Base-by-base conservation (phyloP, 2,329 filamentous ascomycete species). In the Talaromyces sp. region DNA sequence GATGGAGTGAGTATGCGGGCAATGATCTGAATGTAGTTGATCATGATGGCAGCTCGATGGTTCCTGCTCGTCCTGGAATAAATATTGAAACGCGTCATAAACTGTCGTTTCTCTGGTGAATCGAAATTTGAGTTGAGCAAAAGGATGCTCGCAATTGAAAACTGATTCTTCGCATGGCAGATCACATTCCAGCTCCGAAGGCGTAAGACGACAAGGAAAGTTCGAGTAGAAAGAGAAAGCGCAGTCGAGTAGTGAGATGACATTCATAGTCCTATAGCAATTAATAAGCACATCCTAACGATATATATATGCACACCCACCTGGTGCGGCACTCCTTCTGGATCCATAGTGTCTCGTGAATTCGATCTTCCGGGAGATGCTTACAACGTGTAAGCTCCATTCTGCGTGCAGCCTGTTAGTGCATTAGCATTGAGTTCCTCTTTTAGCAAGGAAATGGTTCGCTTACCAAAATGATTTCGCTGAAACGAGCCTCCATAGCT, bases 171-270 rank as follows among this genome's bases (percentile, higher is more conserved):
- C 67, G 55, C 73, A 77, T 2, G 75, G 74, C n/a, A 78, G 66
- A 22, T 78, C 75, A 56, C 70, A 75, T 54, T 75, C 70, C 60
- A 78, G 67, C 61, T 78, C 77, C 10, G 66, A 67, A 21, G 72
- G 65, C 0, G 68, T 68, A 10, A 78, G 59, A 5, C 75, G 75
- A 41, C 72, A 75, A 0, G 77, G 77, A 55, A 73, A 77, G 48
- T 78, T 78, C 37, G 74, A 71, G 59, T 72, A 78, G 59, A 78
- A 78, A 1, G 68, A 71, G 57, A 78, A 76, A 10, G 76, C 76
- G 52, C 71, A 76, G 62, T 78, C 77, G 9, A 78, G 64, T 3
- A 76, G 66, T 0, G 69, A 70, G n/a, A 78, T 70, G 3, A 73
- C 67, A 40, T 65, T 70, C 37, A 77, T 72, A 3, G 73, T 72